Evolutionary conservation across 495 filamentous ascomycete genomes (phyloP), one percentile per base, ranked within the genome.

Genomic region (Lophium mytilinum): DNA sequence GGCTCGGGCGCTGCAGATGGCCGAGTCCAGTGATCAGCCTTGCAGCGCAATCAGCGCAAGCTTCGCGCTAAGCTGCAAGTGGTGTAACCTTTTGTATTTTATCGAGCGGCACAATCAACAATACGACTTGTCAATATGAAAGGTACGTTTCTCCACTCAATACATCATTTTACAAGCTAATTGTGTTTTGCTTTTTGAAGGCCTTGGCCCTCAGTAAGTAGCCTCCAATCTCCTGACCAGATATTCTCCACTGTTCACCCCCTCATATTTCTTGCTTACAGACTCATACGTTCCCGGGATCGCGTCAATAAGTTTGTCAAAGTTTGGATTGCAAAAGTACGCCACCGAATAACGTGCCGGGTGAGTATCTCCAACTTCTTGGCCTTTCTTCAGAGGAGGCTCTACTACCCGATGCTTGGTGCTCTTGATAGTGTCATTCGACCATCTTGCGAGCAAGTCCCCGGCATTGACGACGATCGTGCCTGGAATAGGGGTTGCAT

Each of bases 401-500:
- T 96, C 85, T 9, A 96, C 87, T 1, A 96, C 92, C 18, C 90
- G 80, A 68, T 97, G 92, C 51, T 87, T 81, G 0, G 92, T 97
- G 57, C 84, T 89, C 72, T 85, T 87, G 67, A 97, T 92, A 5
- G 79, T 83, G 64, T 91, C 89, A 66, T 96, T 97, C 40, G 84
- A 87, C 92, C 92, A 97, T 34, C 91, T 73, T 3, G 89, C 85
- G 42, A 97, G 71, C 63, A 96, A 60, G 71, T 97, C 92, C 1
- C 90, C 92, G 1, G 90, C 91, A 69, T 97, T 96, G 34, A 97
- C 79, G 6, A 97, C 89, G 52, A 93, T 85, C 3, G 90, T 90
- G 50, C 83, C 86, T 33, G 83, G 75, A 52, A 95, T 89, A 0
- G 92, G 92, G 33, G 79, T 87, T 15, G 87, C 92, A 64, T 95